Evolutionary conservation across 2,329 filamentous ascomycete species (phyloP).

Genomic region (Colletotrichum abscissum): DNA sequence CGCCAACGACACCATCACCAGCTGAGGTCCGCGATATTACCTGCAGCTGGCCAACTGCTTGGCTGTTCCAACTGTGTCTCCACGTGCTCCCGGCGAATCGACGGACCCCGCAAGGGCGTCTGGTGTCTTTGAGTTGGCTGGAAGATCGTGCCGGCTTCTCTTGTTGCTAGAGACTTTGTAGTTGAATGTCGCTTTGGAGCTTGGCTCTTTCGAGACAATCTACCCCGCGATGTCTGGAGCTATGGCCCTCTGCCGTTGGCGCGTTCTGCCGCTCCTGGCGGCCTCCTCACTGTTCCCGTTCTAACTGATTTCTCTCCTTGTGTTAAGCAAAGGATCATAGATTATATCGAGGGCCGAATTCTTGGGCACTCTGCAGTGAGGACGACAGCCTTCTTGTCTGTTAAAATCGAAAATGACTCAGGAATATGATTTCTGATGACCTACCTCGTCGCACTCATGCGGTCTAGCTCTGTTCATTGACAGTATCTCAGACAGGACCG

Average conservation of each 20-base stretch:
- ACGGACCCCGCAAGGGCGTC: background rate
- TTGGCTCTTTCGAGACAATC: background rate
- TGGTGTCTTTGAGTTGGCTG: background rate
- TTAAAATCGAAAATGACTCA: no score
- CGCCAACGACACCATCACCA: background rate
- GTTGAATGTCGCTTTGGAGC: background rate
- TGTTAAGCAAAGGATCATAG: no score
- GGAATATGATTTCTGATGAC: no score
- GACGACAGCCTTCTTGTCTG: no score
- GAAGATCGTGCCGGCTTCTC: background rate
- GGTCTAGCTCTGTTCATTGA: no score
- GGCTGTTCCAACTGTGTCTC: background rate
- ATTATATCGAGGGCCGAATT: no score
- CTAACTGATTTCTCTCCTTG: background rate
- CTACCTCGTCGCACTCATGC: no score
- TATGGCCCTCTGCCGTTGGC: background rate
- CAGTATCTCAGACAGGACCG: no score
- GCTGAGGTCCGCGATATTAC: background rate
- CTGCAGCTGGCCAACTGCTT: background rate
- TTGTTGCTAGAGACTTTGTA: background rate
- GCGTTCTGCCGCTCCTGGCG: background rate
- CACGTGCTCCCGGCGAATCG: conserved; percentile 5
- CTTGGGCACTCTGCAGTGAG: no score
- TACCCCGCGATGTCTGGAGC: background rate
- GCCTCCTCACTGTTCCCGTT: background rate